A percentile compares a stretch with the other conserved stretches of the same genome.
Evolutionary conservation across 768 basidiomycete genomes (phyloP).

Genomic region (Symmetrospora coprosmae): DNA sequence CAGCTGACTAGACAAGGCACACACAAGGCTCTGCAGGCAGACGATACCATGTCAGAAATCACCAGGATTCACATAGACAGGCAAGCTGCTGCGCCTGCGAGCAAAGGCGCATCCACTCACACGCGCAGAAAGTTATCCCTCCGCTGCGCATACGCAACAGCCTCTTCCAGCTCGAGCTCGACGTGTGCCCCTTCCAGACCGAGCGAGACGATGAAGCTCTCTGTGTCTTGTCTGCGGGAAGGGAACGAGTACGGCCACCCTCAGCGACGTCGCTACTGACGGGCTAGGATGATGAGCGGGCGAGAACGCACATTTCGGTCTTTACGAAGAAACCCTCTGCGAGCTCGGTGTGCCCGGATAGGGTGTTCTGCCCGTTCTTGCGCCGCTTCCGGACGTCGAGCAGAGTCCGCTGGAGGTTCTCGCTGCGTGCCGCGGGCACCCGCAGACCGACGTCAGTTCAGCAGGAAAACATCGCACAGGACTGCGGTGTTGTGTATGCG

Average conservation of each 20-base stretch:
- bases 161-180: conserved; percentile 15
- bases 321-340: conserved; percentile 16
- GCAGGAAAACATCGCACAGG: too few species aligned
- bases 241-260: too few species aligned
- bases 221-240: background rate
- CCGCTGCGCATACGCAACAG: background rate
- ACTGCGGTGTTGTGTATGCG: too few species aligned
- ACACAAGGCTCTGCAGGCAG: background rate
- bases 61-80: background rate
- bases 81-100: too few species aligned
- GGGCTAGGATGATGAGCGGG: too few species aligned
- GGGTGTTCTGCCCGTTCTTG: background rate
- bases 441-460: too few species aligned
- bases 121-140: background rate
- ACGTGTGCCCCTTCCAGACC: background rate
- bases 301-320: conserved; percentile 5
- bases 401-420: conserved; percentile 1
- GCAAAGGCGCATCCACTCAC: too few species aligned
- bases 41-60: background rate
- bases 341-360: background rate
- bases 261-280: too few species aligned
- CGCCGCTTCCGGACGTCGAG: background rate
- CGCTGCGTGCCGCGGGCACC: too few species aligned
- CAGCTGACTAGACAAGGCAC: background rate
- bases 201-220: conserved; percentile 7